These are phyloP conservation scores for Leptographium galeiforme DNA, from an alignment of 2,329 filamentous ascomycete species.

Conservation along the genomic window DNA sequence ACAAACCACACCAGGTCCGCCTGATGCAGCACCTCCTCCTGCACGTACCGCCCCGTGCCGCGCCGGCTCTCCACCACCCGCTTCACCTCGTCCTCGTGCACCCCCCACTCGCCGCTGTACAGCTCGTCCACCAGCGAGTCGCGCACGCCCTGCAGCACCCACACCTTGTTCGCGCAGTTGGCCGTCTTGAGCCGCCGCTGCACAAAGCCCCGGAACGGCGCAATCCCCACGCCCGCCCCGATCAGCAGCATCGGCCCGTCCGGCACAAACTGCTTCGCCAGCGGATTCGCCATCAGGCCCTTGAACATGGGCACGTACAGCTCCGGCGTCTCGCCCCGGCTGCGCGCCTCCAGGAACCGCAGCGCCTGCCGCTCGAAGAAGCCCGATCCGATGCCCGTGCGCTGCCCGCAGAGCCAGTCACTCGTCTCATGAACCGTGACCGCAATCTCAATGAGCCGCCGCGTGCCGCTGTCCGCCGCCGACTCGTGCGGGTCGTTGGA, in stretches of 20 bases:
- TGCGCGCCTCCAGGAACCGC: conserved; percentile 55
- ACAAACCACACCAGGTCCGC: conserved; percentile 98
- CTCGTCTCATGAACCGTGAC: conserved; percentile 82
- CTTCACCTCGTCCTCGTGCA: conserved; percentile 78
- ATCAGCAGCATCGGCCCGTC: conserved; percentile 97
- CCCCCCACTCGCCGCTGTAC: conserved; percentile 92
- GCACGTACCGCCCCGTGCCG: conserved; percentile 80
- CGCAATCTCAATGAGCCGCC: conserved; percentile 86
- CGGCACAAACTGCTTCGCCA: conserved; percentile 79
- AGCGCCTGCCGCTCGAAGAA: conserved; percentile 81
- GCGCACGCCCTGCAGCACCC: conserved; percentile 89
- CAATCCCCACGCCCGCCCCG: conserved; percentile 90
- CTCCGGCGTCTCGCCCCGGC: conserved; percentile 43
- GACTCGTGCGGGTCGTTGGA: conserved; percentile 86
- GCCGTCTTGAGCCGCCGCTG: conserved; percentile 86
- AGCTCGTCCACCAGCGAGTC: conserved; percentile 91
- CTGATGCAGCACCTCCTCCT: conserved; percentile 84
- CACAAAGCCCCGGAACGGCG: conserved; percentile 94
- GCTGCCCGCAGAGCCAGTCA: conserved; percentile 59
- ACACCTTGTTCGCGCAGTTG: conserved; percentile 95
- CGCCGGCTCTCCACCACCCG: conserved; percentile 64
- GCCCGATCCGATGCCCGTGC: conserved; percentile 81
- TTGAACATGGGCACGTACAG: conserved; percentile 93
- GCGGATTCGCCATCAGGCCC: conserved; percentile 90
- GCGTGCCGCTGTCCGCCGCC: conserved; percentile 26